A percentile compares a stretch with the other conserved stretches of the same genome.
Conservation (phyloP, 768 basidiomycete species). For the Lactarius hatsudake region DNA sequence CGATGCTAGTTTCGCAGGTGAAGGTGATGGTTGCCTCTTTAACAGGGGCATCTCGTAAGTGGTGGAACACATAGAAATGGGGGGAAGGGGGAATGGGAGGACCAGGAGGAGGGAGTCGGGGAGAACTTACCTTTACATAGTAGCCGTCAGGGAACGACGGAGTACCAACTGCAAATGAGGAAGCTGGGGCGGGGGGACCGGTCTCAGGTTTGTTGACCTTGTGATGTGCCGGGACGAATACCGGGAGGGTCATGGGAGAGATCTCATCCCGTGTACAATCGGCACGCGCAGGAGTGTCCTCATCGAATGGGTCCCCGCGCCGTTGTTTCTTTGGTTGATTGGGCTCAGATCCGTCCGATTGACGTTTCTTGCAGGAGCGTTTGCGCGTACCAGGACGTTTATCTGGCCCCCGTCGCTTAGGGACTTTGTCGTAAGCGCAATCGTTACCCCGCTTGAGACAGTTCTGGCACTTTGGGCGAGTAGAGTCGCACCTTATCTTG, state of each 20-base stretch:
- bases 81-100: not conserved
- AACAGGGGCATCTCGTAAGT: conserved; percentile 1
- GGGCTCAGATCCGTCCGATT: conserved; percentile 47
- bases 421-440: conserved; percentile 77
- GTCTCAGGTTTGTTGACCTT: conserved; percentile 13
- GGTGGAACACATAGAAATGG: not conserved
- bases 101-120: not conserved
- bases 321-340: conserved; percentile 36
- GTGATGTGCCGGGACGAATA: conserved; percentile 15
- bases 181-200: conserved; percentile 8
- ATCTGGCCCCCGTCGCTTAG: conserved; percentile 83
- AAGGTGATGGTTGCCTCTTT: conserved; percentile 23
- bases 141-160: conserved; percentile 17
- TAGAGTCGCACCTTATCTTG: conserved; percentile 86
- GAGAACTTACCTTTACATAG: conserved; percentile 22
- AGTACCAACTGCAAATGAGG: conserved; percentile 5
- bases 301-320: conserved; percentile 29
- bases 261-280: conserved; percentile 18
- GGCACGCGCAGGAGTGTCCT: conserved; percentile 4
- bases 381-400: conserved; percentile 82
- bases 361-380: conserved; percentile 81
- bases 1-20: conserved; percentile 10
- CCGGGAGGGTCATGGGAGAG: conserved; percentile 15
- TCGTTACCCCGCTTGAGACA: conserved; percentile 73
- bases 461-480: conserved; percentile 77